Evolutionary conservation across 208 protist genomes (phyloP).

Genomic region (Acanthamoeba royreba): DNA sequence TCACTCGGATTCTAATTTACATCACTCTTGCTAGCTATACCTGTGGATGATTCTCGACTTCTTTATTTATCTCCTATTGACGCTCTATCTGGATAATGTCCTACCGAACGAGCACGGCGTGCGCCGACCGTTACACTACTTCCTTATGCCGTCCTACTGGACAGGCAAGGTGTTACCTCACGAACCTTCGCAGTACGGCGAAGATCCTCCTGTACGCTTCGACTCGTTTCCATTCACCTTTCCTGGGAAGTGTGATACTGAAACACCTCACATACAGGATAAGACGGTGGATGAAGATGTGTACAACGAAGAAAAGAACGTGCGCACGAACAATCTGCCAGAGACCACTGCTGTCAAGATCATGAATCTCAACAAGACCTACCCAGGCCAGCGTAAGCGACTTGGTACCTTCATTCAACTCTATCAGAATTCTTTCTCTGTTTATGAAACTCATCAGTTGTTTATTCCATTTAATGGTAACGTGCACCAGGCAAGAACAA

Average conservation of each 20-base stretch:
- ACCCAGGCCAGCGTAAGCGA: not conserved
- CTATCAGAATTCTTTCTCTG: not conserved
- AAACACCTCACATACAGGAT: not conserved
- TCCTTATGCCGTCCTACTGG: conserved; percentile 44
- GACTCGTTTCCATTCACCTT: too few species aligned
- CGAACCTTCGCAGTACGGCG: not conserved
- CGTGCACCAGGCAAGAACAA: conserved; percentile 16
- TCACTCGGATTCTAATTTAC: not conserved
- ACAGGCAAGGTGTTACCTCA: conserved; percentile 29
- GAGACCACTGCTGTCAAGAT: conserved; percentile 50
- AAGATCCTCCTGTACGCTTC: not conserved
- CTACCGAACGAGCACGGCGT: not conserved
- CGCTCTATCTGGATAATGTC: conserved; percentile 15
- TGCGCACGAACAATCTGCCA: not conserved
- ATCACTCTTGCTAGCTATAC: not conserved
- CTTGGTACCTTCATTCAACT: not conserved
- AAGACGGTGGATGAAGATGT: conserved; percentile 52
- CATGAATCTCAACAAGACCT: conserved; percentile 61
- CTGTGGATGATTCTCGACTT: not conserved
- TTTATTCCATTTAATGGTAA: too few species aligned
- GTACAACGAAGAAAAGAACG: not conserved
- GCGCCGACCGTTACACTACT: not conserved
- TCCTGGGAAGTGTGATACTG: not conserved
- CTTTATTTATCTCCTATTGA: not conserved
- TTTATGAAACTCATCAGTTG: not conserved